A percentile compares a stretch with the other conserved stretches of the same genome.
Conservation (phyloP, 2,329 filamentous ascomycete species). For the Diaporthe vexans region DNA sequence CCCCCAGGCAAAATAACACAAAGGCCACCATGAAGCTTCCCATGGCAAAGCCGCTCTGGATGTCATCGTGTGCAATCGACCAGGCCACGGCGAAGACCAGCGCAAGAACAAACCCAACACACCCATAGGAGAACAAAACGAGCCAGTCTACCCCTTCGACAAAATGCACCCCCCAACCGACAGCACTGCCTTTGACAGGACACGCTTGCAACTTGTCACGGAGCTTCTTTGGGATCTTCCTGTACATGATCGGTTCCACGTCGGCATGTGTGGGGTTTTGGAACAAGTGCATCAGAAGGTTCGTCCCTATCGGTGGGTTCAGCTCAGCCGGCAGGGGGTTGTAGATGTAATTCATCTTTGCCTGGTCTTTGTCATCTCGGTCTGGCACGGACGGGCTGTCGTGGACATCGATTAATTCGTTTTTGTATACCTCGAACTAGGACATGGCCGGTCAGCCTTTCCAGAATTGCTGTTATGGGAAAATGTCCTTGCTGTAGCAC, state of each 20-base stretch:
- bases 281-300: constrained; percentile 47
- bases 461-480: neutral
- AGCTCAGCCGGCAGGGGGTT: constrained; percentile 45
- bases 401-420: constrained; percentile 11
- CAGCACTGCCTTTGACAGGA: constrained; percentile 43
- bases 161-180: constrained; percentile 49
- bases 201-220: constrained; percentile 44
- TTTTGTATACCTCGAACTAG: constrained; percentile 28
- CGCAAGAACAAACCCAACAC: constrained; percentile 43
- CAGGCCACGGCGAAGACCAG: constrained; percentile 45
- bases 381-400: constrained; percentile 22
- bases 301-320: constrained; percentile 46
- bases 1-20: constrained; percentile 44
- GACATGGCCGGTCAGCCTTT: neutral
- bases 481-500: no score
- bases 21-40: constrained; percentile 47
- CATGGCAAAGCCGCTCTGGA: constrained; percentile 48
- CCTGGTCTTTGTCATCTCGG: neutral
- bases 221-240: constrained; percentile 47
- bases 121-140: constrained; percentile 42
- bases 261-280: constrained; percentile 47
- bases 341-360: constrained; percentile 44
- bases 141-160: constrained; percentile 46
- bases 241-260: constrained; percentile 43
- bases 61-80: constrained; percentile 43